A percentile compares a stretch with the other conserved stretches of the same genome.
Conservation (phyloP, 768 basidiomycete species). For the Leccinum fibrillosum region DNA sequence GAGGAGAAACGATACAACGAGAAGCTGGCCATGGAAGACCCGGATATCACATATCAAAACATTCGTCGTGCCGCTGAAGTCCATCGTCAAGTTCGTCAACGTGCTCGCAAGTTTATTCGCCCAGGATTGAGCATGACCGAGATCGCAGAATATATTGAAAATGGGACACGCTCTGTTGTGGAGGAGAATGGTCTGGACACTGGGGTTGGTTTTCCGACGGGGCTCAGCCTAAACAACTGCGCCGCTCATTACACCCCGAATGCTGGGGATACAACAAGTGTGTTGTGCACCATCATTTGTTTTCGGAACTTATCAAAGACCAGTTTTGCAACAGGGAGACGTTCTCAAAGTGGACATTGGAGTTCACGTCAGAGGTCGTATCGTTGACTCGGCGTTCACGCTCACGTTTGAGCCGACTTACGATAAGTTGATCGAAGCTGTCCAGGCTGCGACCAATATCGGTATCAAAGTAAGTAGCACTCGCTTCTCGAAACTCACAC, state of each 20-base stretch:
- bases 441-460: conserved; percentile 90
- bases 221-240: conserved; percentile 88
- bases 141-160: conserved; percentile 91
- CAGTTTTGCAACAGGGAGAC: conserved; percentile 80
- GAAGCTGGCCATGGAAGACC: conserved; percentile 71
- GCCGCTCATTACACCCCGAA: conserved; percentile 98
- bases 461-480: conserved; percentile 68
- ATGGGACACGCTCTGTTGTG: conserved; percentile 85
- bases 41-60: conserved; percentile 79
- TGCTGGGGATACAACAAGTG: conserved; percentile 82
- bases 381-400: conserved; percentile 95
- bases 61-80: conserved; percentile 95
- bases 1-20: conserved; percentile 90
- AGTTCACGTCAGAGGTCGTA: conserved; percentile 95
- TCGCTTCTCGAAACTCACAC: background rate
- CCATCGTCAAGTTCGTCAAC: conserved; percentile 84
- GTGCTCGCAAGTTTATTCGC: conserved; percentile 78
- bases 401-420: conserved; percentile 87
- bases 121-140: conserved; percentile 95
- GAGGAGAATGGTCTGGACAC: conserved; percentile 84
- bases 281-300: conserved; percentile 23
- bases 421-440: conserved; percentile 84
- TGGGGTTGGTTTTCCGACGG: conserved; percentile 96
- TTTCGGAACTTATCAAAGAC: conserved; percentile 6
- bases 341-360: conserved; percentile 97